Conservation (phyloP, 2,329 filamentous ascomycete genomes). For the Cladophialophora yegresii region DNA sequence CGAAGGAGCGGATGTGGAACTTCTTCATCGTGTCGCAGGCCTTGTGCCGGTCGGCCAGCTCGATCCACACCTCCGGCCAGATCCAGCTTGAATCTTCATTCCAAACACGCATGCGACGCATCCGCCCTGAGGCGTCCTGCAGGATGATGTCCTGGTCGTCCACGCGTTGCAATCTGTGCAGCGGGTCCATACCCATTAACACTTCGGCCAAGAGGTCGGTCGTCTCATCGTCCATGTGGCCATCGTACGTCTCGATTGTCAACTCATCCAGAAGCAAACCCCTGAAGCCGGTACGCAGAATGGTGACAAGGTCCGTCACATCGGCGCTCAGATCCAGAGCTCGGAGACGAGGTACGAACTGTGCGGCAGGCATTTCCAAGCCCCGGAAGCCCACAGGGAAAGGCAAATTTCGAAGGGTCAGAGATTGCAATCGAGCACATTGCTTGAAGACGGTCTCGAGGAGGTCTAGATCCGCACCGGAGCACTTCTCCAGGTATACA, state of each 20-base stretch:
- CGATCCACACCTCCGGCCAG: background rate
- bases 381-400: background rate
- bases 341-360: background rate
- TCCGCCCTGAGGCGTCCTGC: background rate
- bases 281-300: background rate
- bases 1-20: background rate
- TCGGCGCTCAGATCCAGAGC: background rate
- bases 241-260: background rate
- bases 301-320: background rate
- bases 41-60: background rate
- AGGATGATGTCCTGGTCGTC: conserved; percentile 7
- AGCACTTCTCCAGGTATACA: background rate
- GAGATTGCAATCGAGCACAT: background rate
- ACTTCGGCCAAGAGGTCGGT: conserved; percentile 3
- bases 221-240: background rate
- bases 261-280: background rate
- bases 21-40: background rate
- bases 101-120: background rate
- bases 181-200: background rate
- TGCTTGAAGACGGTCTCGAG: background rate
- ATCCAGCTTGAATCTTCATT: background rate
- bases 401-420: background rate
- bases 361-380: background rate
- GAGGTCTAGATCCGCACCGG: background rate
- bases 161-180: background rate